Evolutionary conservation across 169 alveolate species (phyloP).

Genomic region (Babesia bigemina): DNA sequence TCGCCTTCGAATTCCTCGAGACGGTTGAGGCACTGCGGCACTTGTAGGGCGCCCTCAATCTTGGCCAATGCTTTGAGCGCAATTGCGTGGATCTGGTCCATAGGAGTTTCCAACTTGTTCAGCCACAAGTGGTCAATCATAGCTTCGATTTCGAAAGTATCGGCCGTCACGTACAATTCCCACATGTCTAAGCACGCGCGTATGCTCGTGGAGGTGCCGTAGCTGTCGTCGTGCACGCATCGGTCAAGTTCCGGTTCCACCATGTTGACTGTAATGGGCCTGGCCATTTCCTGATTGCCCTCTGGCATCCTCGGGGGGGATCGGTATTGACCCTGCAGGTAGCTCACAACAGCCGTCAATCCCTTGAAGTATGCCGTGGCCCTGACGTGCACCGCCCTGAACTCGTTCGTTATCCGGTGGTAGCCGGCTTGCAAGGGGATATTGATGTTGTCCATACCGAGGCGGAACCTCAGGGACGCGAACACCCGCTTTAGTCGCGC

Average conservation of each 20-base stretch:
- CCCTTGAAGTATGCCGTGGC: conserved; percentile 1
- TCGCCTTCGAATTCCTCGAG: not conserved
- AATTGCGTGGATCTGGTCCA: not conserved
- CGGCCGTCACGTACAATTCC: not conserved
- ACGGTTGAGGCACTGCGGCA: not conserved
- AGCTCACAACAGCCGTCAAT: not conserved
- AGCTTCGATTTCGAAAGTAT: conserved; percentile 3
- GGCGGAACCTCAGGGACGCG: not conserved
- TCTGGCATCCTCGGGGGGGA: not conserved
- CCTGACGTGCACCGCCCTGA: not conserved
- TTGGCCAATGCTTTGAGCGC: not conserved
- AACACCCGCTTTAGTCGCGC: not conserved
- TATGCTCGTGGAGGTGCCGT: not conserved
- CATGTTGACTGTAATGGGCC: not conserved
- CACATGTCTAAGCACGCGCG: conserved; percentile 16
- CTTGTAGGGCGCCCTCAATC: not conserved
- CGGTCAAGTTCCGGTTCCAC: conserved; percentile 9
- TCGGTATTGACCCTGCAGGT: not conserved
- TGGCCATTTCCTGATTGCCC: not conserved
- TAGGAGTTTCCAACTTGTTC: not conserved
- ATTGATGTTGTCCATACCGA: not conserved
- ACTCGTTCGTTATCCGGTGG: not conserved
- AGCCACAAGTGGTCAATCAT: conserved; percentile 1
- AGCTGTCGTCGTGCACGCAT: conserved; percentile 9
- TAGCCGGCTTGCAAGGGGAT: not conserved